Conservation (phyloP, 306 rosid species). For the Glycine tomentella region DNA sequence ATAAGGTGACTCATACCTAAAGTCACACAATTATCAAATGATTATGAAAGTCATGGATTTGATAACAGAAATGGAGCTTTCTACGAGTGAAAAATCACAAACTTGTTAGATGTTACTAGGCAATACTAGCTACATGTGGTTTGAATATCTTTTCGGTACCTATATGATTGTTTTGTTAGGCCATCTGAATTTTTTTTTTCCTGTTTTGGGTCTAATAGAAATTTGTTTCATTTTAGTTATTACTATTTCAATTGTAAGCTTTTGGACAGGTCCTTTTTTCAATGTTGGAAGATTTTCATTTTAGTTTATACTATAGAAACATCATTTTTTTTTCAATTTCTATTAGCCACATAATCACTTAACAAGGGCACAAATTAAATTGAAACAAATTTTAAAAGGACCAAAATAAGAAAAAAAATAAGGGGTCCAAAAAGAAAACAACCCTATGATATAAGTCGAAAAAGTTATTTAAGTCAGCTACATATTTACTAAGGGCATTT, state of each 20-base stretch:
- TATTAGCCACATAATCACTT: too few relatives aligned
- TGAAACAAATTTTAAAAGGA: too few relatives aligned
- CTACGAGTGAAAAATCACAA: neutral
- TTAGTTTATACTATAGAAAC: neutral
- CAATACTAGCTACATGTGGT: neutral
- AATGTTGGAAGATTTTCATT: neutral
- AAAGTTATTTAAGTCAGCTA: too few relatives aligned
- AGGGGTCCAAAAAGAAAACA: too few relatives aligned
- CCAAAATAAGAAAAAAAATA: too few relatives aligned
- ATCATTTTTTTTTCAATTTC: too few relatives aligned
- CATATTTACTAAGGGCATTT: too few relatives aligned
- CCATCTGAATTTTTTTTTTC: neutral
- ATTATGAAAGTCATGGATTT: neutral
- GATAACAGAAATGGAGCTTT: neutral
- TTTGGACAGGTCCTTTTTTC: neutral
- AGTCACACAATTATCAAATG: constrained; percentile 45
- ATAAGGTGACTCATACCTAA: constrained; percentile 80
- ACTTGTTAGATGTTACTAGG: neutral
- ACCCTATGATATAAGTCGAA: too few relatives aligned
- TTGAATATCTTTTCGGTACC: neutral
- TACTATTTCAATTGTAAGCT: neutral
- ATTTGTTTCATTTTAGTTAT: neutral
- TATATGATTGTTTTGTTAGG: neutral
- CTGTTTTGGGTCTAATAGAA: too few relatives aligned
- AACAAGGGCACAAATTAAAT: too few relatives aligned